Conservation (phyloP, 1,284 basidiomycete species). For the Phaffia rhodozyma region DNA sequence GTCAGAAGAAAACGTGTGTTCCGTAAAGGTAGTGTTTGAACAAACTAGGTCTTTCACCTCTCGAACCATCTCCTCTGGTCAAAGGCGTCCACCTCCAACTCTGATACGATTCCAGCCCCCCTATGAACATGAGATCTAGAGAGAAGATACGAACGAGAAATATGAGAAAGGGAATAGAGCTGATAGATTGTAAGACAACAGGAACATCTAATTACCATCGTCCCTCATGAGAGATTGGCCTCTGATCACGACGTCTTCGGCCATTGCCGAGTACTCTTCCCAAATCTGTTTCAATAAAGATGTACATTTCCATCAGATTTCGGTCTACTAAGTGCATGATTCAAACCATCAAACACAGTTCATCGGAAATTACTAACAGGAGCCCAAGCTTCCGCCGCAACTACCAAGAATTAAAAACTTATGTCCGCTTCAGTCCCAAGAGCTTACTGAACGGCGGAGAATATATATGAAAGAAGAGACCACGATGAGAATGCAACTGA, state of each 20-base stretch:
- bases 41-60: neutral
- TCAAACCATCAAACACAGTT: too few relatives aligned
- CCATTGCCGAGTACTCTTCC: conserved; percentile 5
- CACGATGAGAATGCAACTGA: too few relatives aligned
- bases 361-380: too few relatives aligned
- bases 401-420: too few relatives aligned
- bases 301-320: too few relatives aligned
- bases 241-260: conserved; percentile 3
- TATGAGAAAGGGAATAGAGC: neutral
- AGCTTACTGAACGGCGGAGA: too few relatives aligned
- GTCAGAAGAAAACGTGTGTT: neutral
- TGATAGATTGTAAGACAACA: neutral
- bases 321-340: too few relatives aligned
- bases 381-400: too few relatives aligned
- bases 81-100: conserved; percentile 2
- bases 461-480: too few relatives aligned
- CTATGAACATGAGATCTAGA: conserved; percentile 13
- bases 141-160: too few relatives aligned
- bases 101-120: conserved; percentile 8
- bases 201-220: neutral
- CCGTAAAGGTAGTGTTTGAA: neutral
- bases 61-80: neutral
- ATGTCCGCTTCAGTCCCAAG: too few relatives aligned
- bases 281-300: neutral
- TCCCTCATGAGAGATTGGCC: conserved; percentile 9